Percentiles rank a stretch among this genome's conserved stretches.
These are phyloP conservation scores for Stropharia rugosoannulata DNA, from an alignment of 768 basidiomycete species.

Conservation along the genomic window DNA sequence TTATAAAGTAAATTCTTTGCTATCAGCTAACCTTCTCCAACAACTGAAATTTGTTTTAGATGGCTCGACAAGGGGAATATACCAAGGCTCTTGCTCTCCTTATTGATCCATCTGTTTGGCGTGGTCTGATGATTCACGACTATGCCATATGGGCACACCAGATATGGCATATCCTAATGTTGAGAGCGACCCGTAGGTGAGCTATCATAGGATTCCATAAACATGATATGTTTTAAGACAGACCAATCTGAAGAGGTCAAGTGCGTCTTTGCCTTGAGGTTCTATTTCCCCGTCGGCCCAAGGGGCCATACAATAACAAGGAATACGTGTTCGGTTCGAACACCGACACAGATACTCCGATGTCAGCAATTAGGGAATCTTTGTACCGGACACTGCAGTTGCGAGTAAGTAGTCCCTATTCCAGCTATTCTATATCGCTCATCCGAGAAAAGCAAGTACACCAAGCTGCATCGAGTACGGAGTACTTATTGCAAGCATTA, in stretches of 20 bases:
- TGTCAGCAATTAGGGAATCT: slow-evolving; percentile 40
- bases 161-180: slow-evolving; percentile 74
- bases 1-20: slow-evolving; percentile 47
- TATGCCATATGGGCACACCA: slow-evolving; percentile 73
- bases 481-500: slow-evolving; percentile 66
- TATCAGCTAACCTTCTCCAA: background rate
- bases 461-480: slow-evolving; percentile 60
- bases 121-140: slow-evolving; percentile 59
- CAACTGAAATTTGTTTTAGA: slow-evolving; percentile 34
- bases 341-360: slow-evolving; percentile 26
- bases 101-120: slow-evolving; percentile 71
- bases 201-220: slow-evolving; percentile 7
- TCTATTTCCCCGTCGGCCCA: slow-evolving; percentile 58
- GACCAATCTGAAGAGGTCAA: slow-evolving; percentile 51
- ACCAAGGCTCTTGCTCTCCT: slow-evolving; percentile 59
- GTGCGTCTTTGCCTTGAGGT: slow-evolving; percentile 63
- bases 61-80: slow-evolving; percentile 69
- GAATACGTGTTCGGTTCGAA: slow-evolving; percentile 53
- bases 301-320: slow-evolving; percentile 50
- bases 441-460: slow-evolving; percentile 60
- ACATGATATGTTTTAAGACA: background rate
- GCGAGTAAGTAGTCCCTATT: slow-evolving; percentile 33
- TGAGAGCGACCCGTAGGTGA: slow-evolving; percentile 71
- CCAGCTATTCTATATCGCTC: slow-evolving; percentile 7
- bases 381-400: slow-evolving; percentile 46